phyloP scores from a whole-genome alignment of 306 rosid genomes.

The Rosa multiflora region DNA sequence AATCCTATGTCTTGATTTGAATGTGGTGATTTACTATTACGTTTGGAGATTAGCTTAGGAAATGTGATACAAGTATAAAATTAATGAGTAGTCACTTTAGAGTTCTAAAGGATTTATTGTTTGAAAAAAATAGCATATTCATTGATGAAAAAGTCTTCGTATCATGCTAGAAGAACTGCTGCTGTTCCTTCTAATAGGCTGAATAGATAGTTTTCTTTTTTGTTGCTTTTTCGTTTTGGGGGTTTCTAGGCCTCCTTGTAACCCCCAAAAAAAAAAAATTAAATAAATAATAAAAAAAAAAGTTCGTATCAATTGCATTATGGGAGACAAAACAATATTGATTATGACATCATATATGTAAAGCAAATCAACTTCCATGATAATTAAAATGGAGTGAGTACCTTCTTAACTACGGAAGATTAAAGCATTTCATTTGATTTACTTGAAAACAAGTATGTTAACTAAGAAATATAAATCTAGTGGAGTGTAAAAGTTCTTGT shows the following conservation, averaged over 20 bases:
- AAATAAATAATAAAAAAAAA: too few species aligned
- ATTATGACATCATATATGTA: background rate
- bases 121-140: background rate
- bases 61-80: background rate
- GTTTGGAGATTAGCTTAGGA: background rate
- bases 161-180: background rate
- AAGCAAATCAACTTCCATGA: background rate
- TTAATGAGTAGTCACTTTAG: background rate
- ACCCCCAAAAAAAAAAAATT: too few species aligned
- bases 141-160: conserved; percentile 12
- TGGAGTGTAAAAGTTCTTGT: too few species aligned
- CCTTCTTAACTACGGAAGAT: background rate
- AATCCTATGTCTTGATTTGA: background rate
- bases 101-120: background rate
- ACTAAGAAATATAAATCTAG: background rate
- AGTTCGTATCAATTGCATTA: background rate
- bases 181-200: too few species aligned
- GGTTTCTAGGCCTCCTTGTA: too few species aligned
- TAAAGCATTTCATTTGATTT: background rate
- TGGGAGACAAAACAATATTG: background rate
- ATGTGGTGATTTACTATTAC: background rate
- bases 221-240: too few species aligned
- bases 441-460: background rate
- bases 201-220: too few species aligned
- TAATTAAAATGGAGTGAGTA: too few species aligned